Evolutionary conservation across 2,329 filamentous ascomycete species (phyloP), one percentile per base, ranked within the genome.

Genomic region (Chaetomium strumarium): DNA sequence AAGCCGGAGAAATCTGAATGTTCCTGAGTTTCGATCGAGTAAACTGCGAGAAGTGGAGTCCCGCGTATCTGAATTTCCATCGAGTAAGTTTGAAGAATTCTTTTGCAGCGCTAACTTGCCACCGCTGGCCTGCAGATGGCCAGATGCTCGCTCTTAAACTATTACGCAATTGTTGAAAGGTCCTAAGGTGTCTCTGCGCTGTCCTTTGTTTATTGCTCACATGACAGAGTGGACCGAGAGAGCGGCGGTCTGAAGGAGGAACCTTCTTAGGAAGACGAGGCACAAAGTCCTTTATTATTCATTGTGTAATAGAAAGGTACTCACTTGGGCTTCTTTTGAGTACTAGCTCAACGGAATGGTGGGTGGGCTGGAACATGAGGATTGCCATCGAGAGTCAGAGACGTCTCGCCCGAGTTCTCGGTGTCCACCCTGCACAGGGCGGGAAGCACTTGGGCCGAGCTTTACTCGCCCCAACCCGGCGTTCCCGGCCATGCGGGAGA

Each of bases 1-100:
- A 73, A 73, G 60, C 44, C 14, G 37, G 13, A 34, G 29, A 36
- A 31, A 20, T 16, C 33, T 20, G 16, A 14, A 38, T 16, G 36
- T 39, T 10, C 37, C 20, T 9, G 17, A 34, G 33, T 34, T 34
- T 34, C 33, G 12, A 14, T 40, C 39, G 19, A 41, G 70, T 72
- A 72, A 72, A 48, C 45, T 46, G 48, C 24, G 16, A 3, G n/a
- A 37, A 37, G 7, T 24, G 24, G 24, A 24, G 24, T 24, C 7
- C 4, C 7, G 24, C 24, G 7, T 24, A 24, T 7, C 24, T 24
- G 24, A 24, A 24, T 24, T 24, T 24, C 33, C 33, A 34, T 34
- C 33, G 30, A 33, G 30, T 33, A 34, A 34, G 11, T 14, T 14
- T 11, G 24, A 24, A 24, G 24, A 24, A 24, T 24, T 24, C 5